Percentiles rank a stretch among this genome's conserved stretches.
These are phyloP conservation scores for Pseudocercospora fijiensis DNA, from an alignment of 2,329 filamentous ascomycete genomes.

Conservation along the genomic window DNA sequence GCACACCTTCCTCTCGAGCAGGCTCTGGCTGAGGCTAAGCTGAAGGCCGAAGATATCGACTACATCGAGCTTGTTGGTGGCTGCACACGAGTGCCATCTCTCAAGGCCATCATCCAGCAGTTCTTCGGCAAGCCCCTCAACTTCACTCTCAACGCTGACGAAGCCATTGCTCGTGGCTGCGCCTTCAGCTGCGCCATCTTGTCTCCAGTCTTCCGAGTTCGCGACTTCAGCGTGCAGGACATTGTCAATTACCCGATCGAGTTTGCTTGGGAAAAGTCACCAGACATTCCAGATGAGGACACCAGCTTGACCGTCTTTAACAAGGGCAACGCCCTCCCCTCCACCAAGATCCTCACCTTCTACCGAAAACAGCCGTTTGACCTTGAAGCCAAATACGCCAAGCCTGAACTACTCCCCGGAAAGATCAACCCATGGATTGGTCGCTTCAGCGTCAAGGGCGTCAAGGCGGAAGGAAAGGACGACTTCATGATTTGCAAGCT, in stretches of 20 bases:
- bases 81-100: conserved; percentile 84
- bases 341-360: conserved; percentile 98
- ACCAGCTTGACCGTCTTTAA: conserved; percentile 97
- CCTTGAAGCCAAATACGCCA: conserved; percentile 88
- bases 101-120: conserved; percentile 84
- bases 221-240: conserved; percentile 96
- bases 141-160: conserved; percentile 97
- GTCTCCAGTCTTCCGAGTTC: conserved; percentile 95
- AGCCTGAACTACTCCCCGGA: conserved; percentile 81
- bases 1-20: conserved; percentile 77
- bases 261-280: conserved; percentile 97
- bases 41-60: conserved; percentile 90
- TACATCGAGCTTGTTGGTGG: conserved; percentile 90
- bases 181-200: conserved; percentile 97
- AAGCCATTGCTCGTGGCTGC: conserved; percentile 91
- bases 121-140: conserved; percentile 94
- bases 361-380: conserved; percentile 98
- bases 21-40: conserved; percentile 88
- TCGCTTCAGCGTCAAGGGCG: conserved; percentile 94
- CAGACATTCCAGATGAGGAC: conserved; percentile 97
- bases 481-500: conserved; percentile 99
- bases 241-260: conserved; percentile 98
- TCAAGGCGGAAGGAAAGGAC: conserved; percentile 87
- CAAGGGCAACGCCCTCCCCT: conserved; percentile 93
- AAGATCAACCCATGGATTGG: conserved; percentile 95